Percentiles rank a stretch among this genome's conserved stretches.
phyloP scores from a whole-genome alignment of 1,284 basidiomycete genomes.

The Tilletia setariae region DNA sequence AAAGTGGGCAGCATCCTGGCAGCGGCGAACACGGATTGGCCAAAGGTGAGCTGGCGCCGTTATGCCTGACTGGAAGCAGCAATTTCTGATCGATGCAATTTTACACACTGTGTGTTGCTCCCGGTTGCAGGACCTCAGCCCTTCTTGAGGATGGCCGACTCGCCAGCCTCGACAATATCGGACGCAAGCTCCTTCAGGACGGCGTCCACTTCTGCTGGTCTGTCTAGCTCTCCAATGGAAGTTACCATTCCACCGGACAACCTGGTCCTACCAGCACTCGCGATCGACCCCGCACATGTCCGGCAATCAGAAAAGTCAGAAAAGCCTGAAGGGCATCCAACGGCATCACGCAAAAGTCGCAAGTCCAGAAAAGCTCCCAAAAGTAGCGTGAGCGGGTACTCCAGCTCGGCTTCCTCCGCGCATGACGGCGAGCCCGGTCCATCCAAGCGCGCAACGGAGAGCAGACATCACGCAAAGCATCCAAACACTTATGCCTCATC shows the following conservation, averaged over 20 bases:
- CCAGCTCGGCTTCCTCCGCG: too few species aligned
- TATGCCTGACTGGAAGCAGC: too few species aligned
- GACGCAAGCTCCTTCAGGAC: slow-evolving; percentile 1
- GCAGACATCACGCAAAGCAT: neutral
- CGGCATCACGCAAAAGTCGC: neutral
- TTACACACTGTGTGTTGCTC: too few species aligned
- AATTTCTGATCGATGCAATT: too few species aligned
- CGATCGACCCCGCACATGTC: neutral
- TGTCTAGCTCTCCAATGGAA: neutral
- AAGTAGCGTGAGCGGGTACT: too few species aligned
- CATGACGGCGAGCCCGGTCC: too few species aligned
- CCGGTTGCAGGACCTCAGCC: too few species aligned
- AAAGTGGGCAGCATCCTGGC: too few species aligned
- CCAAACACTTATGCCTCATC: neutral
- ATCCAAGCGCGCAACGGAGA: too few species aligned
- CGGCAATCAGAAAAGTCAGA: neutral
- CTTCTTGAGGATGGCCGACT: neutral
- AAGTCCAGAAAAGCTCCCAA: neutral
- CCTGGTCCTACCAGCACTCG: neutral
- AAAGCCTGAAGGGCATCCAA: neutral
- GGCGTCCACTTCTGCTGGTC: neutral
- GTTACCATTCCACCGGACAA: neutral
- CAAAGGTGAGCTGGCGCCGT: too few species aligned
- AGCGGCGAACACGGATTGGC: too few species aligned
- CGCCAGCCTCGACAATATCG: neutral